Conservation (phyloP, 352 stramenopile genomes). For the Phytopythium kandeliae region DNA sequence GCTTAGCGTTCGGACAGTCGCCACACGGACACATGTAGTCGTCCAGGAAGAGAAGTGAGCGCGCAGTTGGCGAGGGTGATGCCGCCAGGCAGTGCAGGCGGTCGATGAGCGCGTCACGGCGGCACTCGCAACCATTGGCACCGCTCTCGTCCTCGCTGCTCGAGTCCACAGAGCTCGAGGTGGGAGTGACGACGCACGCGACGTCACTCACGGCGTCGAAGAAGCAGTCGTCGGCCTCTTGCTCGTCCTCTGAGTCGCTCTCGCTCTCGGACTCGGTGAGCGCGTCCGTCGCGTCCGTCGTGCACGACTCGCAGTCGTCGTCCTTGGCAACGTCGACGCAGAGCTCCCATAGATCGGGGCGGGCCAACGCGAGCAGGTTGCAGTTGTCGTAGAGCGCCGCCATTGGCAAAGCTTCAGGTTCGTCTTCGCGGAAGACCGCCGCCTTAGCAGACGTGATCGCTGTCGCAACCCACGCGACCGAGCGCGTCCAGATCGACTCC, state of each 20-base stretch:
- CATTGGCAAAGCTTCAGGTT: neutral
- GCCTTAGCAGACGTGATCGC: slow-evolving; percentile 10
- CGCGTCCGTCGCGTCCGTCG: slow-evolving; percentile 42
- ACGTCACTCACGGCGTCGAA: slow-evolving; percentile 16
- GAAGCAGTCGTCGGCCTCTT: slow-evolving; percentile 16
- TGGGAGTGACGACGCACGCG: neutral
- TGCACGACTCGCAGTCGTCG: slow-evolving; percentile 32
- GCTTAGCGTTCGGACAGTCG: slow-evolving; percentile 51
- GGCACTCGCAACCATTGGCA: slow-evolving; percentile 18
- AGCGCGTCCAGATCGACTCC: slow-evolving; percentile 7
- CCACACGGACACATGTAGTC: slow-evolving; percentile 64
- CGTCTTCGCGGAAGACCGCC: neutral
- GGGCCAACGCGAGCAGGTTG: slow-evolving; percentile 3
- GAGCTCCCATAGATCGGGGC: slow-evolving; percentile 9
- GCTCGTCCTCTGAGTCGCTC: slow-evolving; percentile 15
- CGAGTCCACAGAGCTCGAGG: neutral
- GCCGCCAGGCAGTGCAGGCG: slow-evolving; percentile 15
- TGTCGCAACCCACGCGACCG: slow-evolving; percentile 7
- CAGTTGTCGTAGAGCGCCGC: slow-evolving; percentile 4
- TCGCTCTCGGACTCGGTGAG: slow-evolving; percentile 31
- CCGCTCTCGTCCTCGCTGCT: slow-evolving; percentile 7
- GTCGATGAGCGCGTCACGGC: slow-evolving; percentile 30
- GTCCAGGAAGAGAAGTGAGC: slow-evolving; percentile 28
- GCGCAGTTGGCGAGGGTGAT: slow-evolving; percentile 12
- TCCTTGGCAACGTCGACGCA: slow-evolving; percentile 8